Conservation (phyloP, 192 early-diverging fungal species). For the Coemansia sp. region DNA sequence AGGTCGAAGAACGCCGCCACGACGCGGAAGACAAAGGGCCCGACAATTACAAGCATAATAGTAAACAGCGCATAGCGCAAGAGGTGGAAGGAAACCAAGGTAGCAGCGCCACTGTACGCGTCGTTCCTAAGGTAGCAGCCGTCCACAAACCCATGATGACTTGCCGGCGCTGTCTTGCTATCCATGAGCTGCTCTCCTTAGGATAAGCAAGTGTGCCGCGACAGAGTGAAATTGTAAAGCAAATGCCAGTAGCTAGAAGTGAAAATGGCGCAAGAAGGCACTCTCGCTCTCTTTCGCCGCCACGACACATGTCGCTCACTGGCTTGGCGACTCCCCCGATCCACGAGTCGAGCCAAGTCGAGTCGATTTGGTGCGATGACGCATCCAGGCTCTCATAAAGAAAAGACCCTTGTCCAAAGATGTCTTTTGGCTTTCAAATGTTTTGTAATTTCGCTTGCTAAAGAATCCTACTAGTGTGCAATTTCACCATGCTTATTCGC, state of each 20-base stretch:
- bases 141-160: conserved; percentile 36
- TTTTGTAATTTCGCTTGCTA: neutral
- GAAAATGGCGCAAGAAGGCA: neutral
- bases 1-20: conserved; percentile 66
- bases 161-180: conserved; percentile 8
- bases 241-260: neutral
- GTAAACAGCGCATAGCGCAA: conserved; percentile 40
- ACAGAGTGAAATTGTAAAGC: neutral
- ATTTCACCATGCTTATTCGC: conserved; percentile 42
- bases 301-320: no score
- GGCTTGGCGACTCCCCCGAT: neutral
- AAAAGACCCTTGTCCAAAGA: no score
- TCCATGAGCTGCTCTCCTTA: conserved; percentile 2
- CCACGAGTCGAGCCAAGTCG: neutral
- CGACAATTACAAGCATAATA: conserved; percentile 40
- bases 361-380: no score
- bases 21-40: conserved; percentile 57
- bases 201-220: neutral
- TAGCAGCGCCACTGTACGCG: conserved; percentile 31
- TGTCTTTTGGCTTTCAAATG: no score
- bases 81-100: conserved; percentile 51
- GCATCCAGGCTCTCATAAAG: no score
- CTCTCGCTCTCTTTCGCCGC: no score
- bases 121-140: conserved; percentile 47
- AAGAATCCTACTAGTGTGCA: neutral